Evolutionary conservation across 140 eudicot genomes (phyloP).

Genomic region (Senecio squalidus): DNA sequence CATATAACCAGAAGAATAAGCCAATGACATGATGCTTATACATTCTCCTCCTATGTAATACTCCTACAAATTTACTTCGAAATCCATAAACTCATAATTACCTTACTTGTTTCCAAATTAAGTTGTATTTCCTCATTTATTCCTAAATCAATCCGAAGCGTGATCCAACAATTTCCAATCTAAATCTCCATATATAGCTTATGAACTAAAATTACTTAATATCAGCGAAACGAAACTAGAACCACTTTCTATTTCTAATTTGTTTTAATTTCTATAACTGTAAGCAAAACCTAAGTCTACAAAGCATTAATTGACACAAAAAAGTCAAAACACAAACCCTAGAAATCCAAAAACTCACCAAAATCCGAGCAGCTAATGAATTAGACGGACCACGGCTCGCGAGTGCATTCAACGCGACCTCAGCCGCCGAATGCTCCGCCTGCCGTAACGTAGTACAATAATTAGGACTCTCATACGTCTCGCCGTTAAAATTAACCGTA

Average conservation of each 20-base stretch:
- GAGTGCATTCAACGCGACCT: slow-evolving; percentile 62
- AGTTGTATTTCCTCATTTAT: not conserved
- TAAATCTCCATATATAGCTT: no score
- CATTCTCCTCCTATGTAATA: not conserved
- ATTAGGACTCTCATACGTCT: slow-evolving; percentile 61
- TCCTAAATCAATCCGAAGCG: no score
- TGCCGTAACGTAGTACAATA: slow-evolving; percentile 65
- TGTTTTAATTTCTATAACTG: no score
- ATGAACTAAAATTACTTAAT: no score
- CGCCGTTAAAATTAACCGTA: slow-evolving; percentile 67
- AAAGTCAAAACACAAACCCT: not conserved
- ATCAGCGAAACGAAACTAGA: no score
- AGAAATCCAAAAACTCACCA: slow-evolving; percentile 51
- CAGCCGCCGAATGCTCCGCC: slow-evolving; percentile 83
- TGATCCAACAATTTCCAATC: no score
- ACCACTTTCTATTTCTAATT: no score
- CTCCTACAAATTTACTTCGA: not conserved
- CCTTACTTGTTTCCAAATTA: not conserved
- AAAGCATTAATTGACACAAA: slow-evolving; percentile 9
- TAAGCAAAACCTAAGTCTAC: no score
- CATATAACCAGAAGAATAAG: not conserved
- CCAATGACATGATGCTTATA: not conserved
- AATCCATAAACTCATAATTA: not conserved
- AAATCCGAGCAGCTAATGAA: slow-evolving; percentile 64
- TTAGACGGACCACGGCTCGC: slow-evolving; percentile 66